These are phyloP conservation scores for Rubia yunnanensis DNA, from an alignment of 257 asterid genomes.

Conservation along the genomic window DNA sequence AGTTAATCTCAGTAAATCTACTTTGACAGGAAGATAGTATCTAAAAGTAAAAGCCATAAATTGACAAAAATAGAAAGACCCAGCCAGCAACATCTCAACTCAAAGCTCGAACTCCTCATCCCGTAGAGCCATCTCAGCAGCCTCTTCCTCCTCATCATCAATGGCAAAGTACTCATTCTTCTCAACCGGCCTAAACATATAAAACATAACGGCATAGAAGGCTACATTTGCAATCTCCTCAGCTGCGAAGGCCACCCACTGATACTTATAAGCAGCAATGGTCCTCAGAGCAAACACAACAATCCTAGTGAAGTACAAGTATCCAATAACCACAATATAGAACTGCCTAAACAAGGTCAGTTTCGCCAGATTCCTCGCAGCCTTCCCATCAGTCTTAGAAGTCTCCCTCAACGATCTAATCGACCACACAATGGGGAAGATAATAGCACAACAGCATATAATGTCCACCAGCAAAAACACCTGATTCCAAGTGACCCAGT, in stretches of 20 bases:
- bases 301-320: constrained; percentile 86
- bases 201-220: constrained; percentile 68
- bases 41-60: constrained; percentile 20
- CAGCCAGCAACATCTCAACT: constrained; percentile 25
- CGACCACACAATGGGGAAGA: constrained; percentile 96
- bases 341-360: constrained; percentile 93
- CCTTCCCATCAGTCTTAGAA: constrained; percentile 95
- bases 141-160: constrained; percentile 89
- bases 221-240: constrained; percentile 89
- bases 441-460: constrained; percentile 83
- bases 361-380: constrained; percentile 85
- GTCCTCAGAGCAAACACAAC: constrained; percentile 91
- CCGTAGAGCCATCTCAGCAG: constrained; percentile 80
- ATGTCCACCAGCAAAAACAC: constrained; percentile 85
- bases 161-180: constrained; percentile 81
- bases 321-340: constrained; percentile 89
- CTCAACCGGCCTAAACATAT: constrained; percentile 96
- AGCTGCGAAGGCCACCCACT: constrained; percentile 89
- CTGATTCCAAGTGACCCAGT: constrained; percentile 95
- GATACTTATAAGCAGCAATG: constrained; percentile 83
- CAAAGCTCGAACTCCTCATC: constrained; percentile 92
- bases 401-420: constrained; percentile 94
- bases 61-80: constrained; percentile 25
- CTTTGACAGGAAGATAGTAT: constrained; percentile 18
- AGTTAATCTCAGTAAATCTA: constrained; percentile 6